Evolutionary conservation across 2,329 filamentous ascomycete species (phyloP).

Genomic region (Fusarium mangiferae): DNA sequence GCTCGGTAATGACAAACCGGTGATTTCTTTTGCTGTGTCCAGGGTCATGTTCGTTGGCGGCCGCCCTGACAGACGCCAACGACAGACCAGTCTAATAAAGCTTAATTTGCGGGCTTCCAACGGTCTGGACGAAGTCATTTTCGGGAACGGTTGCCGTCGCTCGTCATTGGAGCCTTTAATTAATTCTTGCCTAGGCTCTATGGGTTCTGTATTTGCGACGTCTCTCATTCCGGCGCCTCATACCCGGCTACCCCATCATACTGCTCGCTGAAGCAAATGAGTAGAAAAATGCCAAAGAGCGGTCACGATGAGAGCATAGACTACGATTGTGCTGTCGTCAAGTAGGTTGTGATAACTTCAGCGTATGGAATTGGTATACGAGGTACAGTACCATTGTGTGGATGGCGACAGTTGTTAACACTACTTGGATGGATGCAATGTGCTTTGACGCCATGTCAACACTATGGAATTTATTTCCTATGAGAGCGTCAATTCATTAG

Average conservation of each 20-base stretch:
- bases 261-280: background rate
- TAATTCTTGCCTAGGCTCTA: no score
- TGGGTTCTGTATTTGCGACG: background rate
- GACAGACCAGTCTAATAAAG: accelerated
- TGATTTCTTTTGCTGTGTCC: accelerated
- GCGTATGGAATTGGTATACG: no score
- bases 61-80: background rate
- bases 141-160: background rate
- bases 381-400: background rate
- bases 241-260: accelerated
- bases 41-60: background rate
- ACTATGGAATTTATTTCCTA: background rate
- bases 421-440: no score
- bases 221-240: background rate
- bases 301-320: background rate
- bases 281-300: accelerated
- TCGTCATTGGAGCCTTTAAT: accelerated
- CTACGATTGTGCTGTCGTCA: background rate
- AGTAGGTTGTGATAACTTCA: background rate
- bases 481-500: accelerated
- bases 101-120: background rate
- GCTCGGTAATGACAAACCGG: background rate
- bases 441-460: no score
- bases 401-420: background rate
- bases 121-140: background rate